phyloP scores from a whole-genome alignment of 75 land plant genomes.

The Sequoia sempervirens region DNA sequence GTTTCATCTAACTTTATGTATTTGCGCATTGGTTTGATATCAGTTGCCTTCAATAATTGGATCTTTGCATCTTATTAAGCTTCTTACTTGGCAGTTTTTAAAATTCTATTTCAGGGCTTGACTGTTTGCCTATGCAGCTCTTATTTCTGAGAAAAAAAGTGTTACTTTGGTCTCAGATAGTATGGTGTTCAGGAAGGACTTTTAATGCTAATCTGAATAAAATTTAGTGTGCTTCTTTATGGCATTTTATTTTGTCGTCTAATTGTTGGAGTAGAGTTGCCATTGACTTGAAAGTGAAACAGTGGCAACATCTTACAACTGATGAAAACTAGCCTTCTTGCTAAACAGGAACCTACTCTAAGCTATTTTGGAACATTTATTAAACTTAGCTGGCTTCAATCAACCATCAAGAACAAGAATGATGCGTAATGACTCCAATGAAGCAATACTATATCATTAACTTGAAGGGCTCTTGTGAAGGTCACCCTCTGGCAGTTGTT shows the following conservation, averaged over 20 bases:
- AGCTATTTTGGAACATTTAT: background rate
- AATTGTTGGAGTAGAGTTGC: no score
- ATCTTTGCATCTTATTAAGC: background rate
- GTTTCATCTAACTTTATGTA: background rate
- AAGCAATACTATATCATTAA: background rate
- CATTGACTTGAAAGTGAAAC: no score
- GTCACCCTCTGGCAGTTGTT: background rate
- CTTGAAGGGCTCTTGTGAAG: background rate
- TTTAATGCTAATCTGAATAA: no score
- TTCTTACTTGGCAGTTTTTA: background rate
- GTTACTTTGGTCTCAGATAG: background rate
- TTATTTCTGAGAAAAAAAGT: background rate
- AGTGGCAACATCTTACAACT: background rate
- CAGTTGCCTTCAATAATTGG: background rate
- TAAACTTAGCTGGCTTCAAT: background rate
- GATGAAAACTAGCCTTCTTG: background rate
- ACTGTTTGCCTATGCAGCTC: background rate
- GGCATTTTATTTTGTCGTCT: no score
- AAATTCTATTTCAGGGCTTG: background rate
- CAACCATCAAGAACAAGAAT: background rate
- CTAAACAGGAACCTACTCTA: background rate
- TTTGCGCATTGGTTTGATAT: background rate
- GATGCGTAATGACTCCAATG: background rate
- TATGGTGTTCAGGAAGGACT: background rate
- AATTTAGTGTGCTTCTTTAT: no score